Percentiles rank a stretch among this genome's conserved stretches.
These are phyloP conservation scores for Geranium brycei DNA, from an alignment of 345 rosid species.

Conservation along the genomic window DNA sequence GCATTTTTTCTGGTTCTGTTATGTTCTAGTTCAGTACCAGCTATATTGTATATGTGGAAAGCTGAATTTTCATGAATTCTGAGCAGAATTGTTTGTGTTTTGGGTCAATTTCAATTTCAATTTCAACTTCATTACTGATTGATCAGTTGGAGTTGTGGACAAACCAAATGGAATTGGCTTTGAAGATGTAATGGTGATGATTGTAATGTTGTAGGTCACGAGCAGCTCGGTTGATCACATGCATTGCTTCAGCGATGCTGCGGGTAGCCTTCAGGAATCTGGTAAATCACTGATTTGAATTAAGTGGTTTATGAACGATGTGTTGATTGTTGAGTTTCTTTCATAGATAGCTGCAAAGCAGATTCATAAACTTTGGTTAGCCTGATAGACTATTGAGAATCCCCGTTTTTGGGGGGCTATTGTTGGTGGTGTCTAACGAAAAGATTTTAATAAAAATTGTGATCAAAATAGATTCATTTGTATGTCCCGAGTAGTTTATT, in stretches of 20 bases:
- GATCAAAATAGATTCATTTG: too few species aligned
- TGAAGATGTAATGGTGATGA: background rate
- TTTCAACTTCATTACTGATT: background rate
- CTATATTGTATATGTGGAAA: background rate
- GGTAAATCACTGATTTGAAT: slow-evolving; percentile 22
- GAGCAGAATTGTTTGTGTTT: too few species aligned
- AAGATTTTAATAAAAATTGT: too few species aligned
- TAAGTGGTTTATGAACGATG: background rate
- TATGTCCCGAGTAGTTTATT: background rate
- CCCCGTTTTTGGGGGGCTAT: too few species aligned
- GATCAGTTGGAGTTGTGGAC: background rate
- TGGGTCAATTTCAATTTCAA: background rate
- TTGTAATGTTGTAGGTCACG: slow-evolving; percentile 35
- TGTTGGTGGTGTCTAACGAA: too few species aligned
- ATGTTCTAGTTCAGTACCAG: background rate
- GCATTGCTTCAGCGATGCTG: slow-evolving; percentile 73
- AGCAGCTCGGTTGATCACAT: slow-evolving; percentile 64
- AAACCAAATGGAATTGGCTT: background rate
- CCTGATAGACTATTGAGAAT: too few species aligned
- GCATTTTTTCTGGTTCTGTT: background rate
- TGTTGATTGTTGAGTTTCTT: background rate
- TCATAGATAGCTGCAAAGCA: background rate
- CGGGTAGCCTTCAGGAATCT: slow-evolving; percentile 67
- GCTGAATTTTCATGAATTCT: background rate
- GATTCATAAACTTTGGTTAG: too few species aligned